These are phyloP conservation scores for Curvularia eragrostidis DNA, from an alignment of 2,329 filamentous ascomycete genomes.

Conservation along the genomic window DNA sequence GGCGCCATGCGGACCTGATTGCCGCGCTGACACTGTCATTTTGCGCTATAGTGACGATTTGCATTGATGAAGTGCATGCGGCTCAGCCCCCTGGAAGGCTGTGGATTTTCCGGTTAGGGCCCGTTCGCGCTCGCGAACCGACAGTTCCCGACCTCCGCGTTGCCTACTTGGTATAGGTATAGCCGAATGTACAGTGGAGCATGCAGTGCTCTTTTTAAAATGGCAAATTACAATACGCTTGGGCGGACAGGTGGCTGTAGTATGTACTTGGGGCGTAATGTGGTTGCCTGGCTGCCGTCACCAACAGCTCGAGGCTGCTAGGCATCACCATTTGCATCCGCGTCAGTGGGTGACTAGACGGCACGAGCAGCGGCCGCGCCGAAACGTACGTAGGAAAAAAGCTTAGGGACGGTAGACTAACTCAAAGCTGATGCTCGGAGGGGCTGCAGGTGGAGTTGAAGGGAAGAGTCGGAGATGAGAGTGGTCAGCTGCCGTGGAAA, in stretches of 20 bases:
- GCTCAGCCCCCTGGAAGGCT: conserved; percentile 31
- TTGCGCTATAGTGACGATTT: conserved; percentile 33
- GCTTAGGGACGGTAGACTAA: conserved; percentile 25
- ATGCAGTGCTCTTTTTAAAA: conserved; percentile 1
- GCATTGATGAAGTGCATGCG: conserved; percentile 23
- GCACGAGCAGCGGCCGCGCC: conserved; percentile 27
- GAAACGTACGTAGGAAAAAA: conserved; percentile 25
- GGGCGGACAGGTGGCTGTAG: not conserved
- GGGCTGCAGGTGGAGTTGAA: conserved; percentile 32
- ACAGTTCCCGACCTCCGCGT: conserved; percentile 19
- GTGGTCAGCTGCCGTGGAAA: conserved; percentile 41
- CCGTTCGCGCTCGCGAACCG: conserved; percentile 21
- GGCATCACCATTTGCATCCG: conserved; percentile 40
- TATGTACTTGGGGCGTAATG: conserved; percentile 9
- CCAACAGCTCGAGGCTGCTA: conserved; percentile 31
- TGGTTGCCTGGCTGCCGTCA: conserved; percentile 20
- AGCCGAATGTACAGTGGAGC: conserved; percentile 11
- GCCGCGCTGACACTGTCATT: conserved; percentile 32
- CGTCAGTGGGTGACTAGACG: conserved; percentile 36
- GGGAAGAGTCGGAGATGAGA: conserved; percentile 37
- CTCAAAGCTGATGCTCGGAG: conserved; percentile 33
- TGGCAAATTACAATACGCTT: conserved; percentile 11
- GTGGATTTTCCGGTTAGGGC: conserved; percentile 25
- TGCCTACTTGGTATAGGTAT: conserved; percentile 6
- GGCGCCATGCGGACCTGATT: conserved; percentile 35